Base-by-base conservation (phyloP, 2,329 filamentous ascomycete species). In the Botryosphaeria dothidea region DNA sequence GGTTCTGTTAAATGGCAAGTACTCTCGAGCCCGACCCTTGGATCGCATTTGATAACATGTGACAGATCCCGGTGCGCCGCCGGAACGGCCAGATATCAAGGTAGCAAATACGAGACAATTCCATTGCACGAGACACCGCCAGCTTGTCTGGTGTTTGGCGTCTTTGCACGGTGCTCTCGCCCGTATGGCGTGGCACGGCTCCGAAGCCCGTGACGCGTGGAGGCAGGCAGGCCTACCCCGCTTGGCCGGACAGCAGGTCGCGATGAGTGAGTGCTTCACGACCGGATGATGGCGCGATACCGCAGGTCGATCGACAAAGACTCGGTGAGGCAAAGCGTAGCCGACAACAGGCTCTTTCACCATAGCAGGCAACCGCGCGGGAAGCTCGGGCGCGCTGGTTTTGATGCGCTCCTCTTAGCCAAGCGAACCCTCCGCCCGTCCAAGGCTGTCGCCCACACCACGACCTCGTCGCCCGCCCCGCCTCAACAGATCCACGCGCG, bases 381-480 rank as follows among this genome's bases (percentile, higher is more conserved):
- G 34, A 46, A 60, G 56, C 56, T 60, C 56, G 56, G 56, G 41
- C 56, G 29, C 41, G 41, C 43, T 60, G 56, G 41, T 23, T 45
- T 58, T 60, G 56, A 60, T 46, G 56, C 41, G 41, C 56, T 34
- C 38, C 29, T 27, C 41, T 58, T 36, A 31, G 38, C 41, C 38
- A 60, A 60, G 56, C 56, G 56, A 60, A 48, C 56, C 38, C 13
- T 60, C 56, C 41, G 56, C 56, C 54, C 54, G 36, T 19, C 54
- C 38, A 43, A 58, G 54, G 36, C 54, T 45, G 38, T 19, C 41
- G 56, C 41, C 56, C 41, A 60, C 54, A 45, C 23, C 92, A 92
- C 0, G 86, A 93, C 64, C 77, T 96, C 63, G 86, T 96, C 57
- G 89, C 94, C 7, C 90, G 93, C 69, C 89, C 74, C 1, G 92